Conservation (phyloP, 1,139 yeast genomes). For the Zygosaccharomyces pseudobailii region DNA sequence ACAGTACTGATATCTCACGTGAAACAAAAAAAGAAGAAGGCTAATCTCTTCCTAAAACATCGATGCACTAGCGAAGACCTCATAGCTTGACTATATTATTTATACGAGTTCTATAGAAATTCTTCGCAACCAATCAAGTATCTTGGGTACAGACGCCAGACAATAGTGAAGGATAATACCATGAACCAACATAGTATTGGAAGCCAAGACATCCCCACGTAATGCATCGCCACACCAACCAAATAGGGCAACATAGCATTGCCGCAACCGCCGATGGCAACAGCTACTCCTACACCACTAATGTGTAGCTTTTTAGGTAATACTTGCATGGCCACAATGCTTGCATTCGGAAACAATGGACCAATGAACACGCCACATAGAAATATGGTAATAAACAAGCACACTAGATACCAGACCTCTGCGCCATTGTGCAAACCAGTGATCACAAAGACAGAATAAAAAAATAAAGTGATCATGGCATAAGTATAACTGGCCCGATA, state of each 20-base stretch:
- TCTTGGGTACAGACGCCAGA: conserved; percentile 35
- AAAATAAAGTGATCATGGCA: conserved; percentile 21
- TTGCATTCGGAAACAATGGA: conserved; percentile 75
- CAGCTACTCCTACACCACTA: conserved; percentile 67
- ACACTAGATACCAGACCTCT: conserved; percentile 29
- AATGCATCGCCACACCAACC: conserved; percentile 45
- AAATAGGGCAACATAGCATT: conserved; percentile 67
- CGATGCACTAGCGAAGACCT: neutral
- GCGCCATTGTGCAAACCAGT: conserved; percentile 20
- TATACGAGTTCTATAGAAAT: conserved; percentile 10
- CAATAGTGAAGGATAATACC: conserved; percentile 27
- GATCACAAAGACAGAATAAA: conserved; percentile 24
- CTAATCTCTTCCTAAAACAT: neutral
- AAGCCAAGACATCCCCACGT: conserved; percentile 28
- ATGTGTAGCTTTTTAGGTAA: conserved; percentile 61
- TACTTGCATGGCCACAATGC: conserved; percentile 57
- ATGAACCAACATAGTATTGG: conserved; percentile 30
- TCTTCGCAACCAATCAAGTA: conserved; percentile 21
- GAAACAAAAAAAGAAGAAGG: neutral
- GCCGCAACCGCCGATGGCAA: conserved; percentile 79
- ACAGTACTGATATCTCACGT: neutral
- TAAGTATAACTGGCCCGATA: conserved; percentile 46
- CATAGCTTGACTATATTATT: neutral
- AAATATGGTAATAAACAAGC: conserved; percentile 38
- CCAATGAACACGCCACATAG: conserved; percentile 67